Conservation (phyloP, 345 rosid genomes). For the Microthlaspi erraticum region DNA sequence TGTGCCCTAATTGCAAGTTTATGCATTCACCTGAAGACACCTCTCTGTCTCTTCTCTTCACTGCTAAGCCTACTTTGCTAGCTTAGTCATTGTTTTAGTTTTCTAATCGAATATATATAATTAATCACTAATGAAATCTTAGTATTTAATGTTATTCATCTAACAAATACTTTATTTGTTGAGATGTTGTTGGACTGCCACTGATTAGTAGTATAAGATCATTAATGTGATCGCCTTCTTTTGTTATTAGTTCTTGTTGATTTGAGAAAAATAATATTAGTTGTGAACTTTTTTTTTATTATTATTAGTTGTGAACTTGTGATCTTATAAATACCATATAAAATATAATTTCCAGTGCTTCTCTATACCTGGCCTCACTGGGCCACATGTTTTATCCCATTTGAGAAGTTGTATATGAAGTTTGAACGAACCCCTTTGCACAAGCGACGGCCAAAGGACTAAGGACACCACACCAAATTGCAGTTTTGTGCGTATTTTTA, state of each 20-base stretch:
- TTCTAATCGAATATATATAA: background rate
- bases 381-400: background rate
- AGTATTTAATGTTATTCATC: slow-evolving; percentile 19
- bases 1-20: slow-evolving; percentile 88
- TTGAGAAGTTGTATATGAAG: background rate
- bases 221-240: slow-evolving; percentile 13
- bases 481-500: too few species aligned
- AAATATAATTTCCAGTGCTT: background rate
- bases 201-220: background rate
- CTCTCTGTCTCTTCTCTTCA: slow-evolving; percentile 20
- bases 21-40: slow-evolving; percentile 53
- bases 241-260: background rate
- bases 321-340: background rate
- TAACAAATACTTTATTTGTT: slow-evolving; percentile 12
- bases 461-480: too few species aligned
- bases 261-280: background rate
- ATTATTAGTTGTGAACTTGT: background rate
- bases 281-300: too few species aligned
- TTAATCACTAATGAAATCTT: slow-evolving; percentile 17
- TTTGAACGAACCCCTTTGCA: too few species aligned
- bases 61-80: slow-evolving; percentile 30
- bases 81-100: slow-evolving; percentile 2
- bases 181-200: slow-evolving; percentile 24
- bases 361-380: background rate
- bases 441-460: too few species aligned